These are phyloP conservation scores for Fusarium mangiferae DNA, from an alignment of 2,329 filamentous ascomycete species.

Conservation along the genomic window DNA sequence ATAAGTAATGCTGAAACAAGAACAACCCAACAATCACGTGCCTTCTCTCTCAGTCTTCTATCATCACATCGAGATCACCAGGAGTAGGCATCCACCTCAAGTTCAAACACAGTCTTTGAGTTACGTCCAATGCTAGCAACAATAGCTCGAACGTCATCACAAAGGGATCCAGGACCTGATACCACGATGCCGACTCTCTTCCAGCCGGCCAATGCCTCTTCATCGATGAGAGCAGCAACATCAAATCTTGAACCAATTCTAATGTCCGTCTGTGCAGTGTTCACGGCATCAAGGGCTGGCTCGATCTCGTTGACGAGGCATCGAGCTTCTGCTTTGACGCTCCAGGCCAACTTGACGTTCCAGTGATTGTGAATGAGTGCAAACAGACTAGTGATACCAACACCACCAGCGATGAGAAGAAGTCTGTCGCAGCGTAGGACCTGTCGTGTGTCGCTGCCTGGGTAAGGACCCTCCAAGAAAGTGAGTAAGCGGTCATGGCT, in stretches of 20 bases:
- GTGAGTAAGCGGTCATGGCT: conserved; percentile 13
- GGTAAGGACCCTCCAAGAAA: neutral
- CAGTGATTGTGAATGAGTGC: conserved; percentile 3
- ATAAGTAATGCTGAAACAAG: neutral
- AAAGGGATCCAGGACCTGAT: conserved; percentile 6
- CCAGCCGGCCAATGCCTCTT: conserved; percentile 4
- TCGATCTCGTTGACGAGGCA: conserved; percentile 13
- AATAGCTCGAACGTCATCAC: conserved; percentile 1
- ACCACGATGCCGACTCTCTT: conserved; percentile 14
- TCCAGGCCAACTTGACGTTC: conserved; percentile 12
- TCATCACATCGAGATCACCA: neutral
- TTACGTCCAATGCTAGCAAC: conserved; percentile 9
- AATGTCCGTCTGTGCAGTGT: neutral
- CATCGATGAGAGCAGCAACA: neutral
- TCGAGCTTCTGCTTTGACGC: neutral
- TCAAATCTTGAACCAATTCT: conserved; percentile 4
- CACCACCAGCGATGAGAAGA: conserved; percentile 8
- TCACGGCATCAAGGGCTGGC: neutral
- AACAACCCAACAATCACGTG: neutral
- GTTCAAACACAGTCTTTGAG: conserved; percentile 9
- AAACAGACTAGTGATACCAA: conserved; percentile 7
- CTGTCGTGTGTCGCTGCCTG: neutral
- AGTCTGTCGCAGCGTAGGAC: conserved; percentile 11
- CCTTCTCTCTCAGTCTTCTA: neutral
- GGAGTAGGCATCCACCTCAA: conserved; percentile 20